Base-by-base conservation (phyloP, 1,139 yeast species). In the Zhuliangozyma parablackwelliae region DNA sequence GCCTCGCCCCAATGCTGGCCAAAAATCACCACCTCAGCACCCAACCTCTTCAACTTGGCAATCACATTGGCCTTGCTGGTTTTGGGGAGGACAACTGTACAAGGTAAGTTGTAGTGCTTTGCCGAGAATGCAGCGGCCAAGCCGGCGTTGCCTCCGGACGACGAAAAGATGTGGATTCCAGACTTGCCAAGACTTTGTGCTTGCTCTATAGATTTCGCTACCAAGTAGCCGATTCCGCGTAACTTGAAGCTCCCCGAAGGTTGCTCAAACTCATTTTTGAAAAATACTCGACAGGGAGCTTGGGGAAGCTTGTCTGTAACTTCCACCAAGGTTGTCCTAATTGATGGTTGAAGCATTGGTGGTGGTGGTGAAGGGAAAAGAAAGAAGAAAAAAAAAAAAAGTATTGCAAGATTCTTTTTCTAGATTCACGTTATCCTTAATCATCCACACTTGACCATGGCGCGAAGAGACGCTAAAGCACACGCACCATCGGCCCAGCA, bases 191-290 rank as follows among this genome's bases (percentile, higher is more conserved):
- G 37, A 5, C 29, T 37, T 12, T 44, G 40, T 2, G 66, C 60
- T 11, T 44, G 16, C 26, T 44, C 53, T 6, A 63, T 54, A 8
- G 62, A 57, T 32, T 54, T 51, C 21, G 52, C 43, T 21, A 76
- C 68, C 34, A 74, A 60, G 44, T 69, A 51, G 3, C 86, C 81
- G 29, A 82, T 68, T 0, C 89, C 89, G 47, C 90, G 64, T 24
- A 80, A 64, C 53, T 83, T 83, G 66, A 82, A 83, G 34, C 85
- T 77, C 1, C 90, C 89, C 11, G 82, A 69, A 3, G 90, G 89
- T 50, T 83, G 92, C 27, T 77, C 67, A 44, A 66, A 67, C 49
- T 83, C 92, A 42, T 78, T 75, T 52, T 83, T 83, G 42, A 82
- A 61, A 26, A 67, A 63, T 6, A 80, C 66, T 24, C 74, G 68